A percentile compares a stretch with the other conserved stretches of the same genome.
Evolutionary conservation across 257 asterid species (phyloP).

Genomic region (Solanum phureja): DNA sequence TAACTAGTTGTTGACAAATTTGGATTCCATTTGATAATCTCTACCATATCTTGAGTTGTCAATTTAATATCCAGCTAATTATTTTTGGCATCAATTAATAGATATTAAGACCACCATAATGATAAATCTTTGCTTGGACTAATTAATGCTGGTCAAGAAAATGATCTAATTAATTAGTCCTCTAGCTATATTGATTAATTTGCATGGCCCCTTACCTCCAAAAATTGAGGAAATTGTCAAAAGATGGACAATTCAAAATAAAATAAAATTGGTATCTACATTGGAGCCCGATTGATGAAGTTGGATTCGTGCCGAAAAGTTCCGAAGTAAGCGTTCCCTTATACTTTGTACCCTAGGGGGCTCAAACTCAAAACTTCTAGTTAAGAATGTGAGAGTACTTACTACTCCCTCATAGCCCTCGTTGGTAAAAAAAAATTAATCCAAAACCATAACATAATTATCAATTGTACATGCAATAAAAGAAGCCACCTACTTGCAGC

Average conservation of each 20-base stretch:
- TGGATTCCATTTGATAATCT: neutral
- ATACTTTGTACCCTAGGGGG: too few species aligned
- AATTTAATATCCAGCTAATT: neutral
- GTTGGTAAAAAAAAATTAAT: neutral
- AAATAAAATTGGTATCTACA: too few species aligned
- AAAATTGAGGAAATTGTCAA: neutral
- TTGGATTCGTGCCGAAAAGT: rapidly evolving
- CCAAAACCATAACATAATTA: neutral
- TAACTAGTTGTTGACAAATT: neutral
- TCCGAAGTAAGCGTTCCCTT: rapidly evolving
- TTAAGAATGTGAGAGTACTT: rapidly evolving
- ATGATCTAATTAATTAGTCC: neutral
- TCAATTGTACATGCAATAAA: neutral
- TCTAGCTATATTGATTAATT: neutral
- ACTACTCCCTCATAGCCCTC: rapidly evolving
- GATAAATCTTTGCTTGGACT: neutral
- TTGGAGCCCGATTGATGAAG: rapidly evolving
- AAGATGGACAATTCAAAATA: neutral
- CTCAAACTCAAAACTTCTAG: too few species aligned
- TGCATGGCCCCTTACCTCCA: neutral
- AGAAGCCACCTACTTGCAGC: neutral
- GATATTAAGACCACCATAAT: neutral
- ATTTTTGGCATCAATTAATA: neutral
- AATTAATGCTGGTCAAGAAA: neutral
- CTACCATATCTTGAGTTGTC: neutral